phyloP scores from a whole-genome alignment of 257 asterid species.

The Scutellaria barbata region DNA sequence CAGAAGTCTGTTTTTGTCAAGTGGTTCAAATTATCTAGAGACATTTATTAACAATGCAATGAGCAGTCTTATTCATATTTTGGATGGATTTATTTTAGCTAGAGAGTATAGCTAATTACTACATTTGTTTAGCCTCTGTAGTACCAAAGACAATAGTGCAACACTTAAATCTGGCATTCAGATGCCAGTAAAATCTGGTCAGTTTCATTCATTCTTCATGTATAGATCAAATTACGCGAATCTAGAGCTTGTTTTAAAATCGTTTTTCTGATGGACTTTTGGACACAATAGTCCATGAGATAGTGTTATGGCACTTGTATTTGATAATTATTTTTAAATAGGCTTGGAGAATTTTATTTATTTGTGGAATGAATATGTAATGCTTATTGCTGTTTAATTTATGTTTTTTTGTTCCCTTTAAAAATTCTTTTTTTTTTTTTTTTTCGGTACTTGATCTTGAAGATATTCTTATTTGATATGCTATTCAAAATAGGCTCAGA shows the following conservation, averaged over 20 bases:
- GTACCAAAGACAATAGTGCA: neutral
- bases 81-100: constrained; percentile 1
- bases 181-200: neutral
- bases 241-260: neutral
- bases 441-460: neutral
- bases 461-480: neutral
- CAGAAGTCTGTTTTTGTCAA: constrained; percentile 2
- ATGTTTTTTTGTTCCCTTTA: neutral
- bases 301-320: neutral
- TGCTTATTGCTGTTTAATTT: too few species aligned
- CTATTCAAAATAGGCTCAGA: neutral
- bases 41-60: neutral
- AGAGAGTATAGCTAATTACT: neutral
- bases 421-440: neutral
- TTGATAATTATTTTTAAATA: neutral
- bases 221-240: neutral
- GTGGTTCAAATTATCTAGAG: neutral
- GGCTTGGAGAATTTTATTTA: neutral
- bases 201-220: neutral
- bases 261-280: neutral
- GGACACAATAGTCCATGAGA: neutral
- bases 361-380: neutral
- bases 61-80: neutral
- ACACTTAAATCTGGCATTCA: neutral
- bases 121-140: neutral